phyloP scores from a whole-genome alignment of 106 monocot species.

The Acorus calamus region DNA sequence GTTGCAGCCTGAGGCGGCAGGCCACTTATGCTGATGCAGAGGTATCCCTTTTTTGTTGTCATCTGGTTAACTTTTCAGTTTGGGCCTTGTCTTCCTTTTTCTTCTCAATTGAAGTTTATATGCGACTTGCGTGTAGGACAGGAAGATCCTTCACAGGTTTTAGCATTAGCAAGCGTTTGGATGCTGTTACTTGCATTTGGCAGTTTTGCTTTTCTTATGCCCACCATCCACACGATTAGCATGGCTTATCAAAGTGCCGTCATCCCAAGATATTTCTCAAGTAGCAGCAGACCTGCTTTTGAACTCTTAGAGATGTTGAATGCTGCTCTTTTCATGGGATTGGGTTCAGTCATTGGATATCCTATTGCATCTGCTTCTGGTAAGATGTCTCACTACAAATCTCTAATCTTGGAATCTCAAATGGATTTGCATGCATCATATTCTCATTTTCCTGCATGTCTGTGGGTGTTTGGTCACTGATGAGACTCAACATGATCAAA shows the following conservation, averaged over 20 bases:
- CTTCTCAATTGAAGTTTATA: conserved; percentile 26
- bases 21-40: conserved; percentile 93
- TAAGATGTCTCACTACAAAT: conserved; percentile 16
- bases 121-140: conserved; percentile 81
- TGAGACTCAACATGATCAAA: too few relatives aligned
- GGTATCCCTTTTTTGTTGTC: conserved; percentile 36
- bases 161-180: conserved; percentile 81
- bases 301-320: conserved; percentile 33
- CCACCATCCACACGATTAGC: conserved; percentile 30
- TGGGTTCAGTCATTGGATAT: conserved; percentile 63
- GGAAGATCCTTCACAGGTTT: conserved; percentile 90
- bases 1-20: conserved; percentile 77
- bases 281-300: conserved; percentile 30
- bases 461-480: too few relatives aligned
- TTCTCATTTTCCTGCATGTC: too few relatives aligned
- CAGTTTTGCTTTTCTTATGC: conserved; percentile 35
- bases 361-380: conserved; percentile 80
- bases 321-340: conserved; percentile 34
- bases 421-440: too few relatives aligned
- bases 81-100: not conserved
- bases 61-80: not conserved
- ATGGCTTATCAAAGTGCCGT: conserved; percentile 28
- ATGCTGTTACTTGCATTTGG: conserved; percentile 58
- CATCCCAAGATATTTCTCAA: conserved; percentile 19
- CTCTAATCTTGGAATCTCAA: too few relatives aligned